Evolutionary conservation across 257 asterid species (phyloP), one percentile per base, ranked within the genome.

Genomic region (Buddleja alternifolia): DNA sequence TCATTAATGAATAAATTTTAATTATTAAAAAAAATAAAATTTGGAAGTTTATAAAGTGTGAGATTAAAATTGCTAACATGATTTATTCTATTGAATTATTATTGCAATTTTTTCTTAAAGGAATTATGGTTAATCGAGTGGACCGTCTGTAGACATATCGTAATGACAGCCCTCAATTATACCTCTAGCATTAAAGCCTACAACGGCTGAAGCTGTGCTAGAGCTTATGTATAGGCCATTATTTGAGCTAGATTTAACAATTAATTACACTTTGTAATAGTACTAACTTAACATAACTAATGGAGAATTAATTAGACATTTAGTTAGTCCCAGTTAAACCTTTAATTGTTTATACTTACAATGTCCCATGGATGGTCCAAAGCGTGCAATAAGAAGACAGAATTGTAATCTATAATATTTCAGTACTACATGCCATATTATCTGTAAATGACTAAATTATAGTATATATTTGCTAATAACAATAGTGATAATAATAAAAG

Each of bases 371-470:
- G 60, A 48, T 69, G 74, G 67, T 16, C 61, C 20, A 37, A 44
- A 48, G 75, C 75, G 63, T 60, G 63, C 75, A 70, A 39, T 32
- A 60, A 47, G 37, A 46, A 11, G 36, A 21, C 41, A 14, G n/a
- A 4, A 9, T 8, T 55, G 37, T 9, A n/a, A 24, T 10, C 56
- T 10, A 59, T n/a, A 58, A 12, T 21, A 69, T 17, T 34, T 58
- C 24, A 10, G 15, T 32, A 34, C 10, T 37, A 37, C 48, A 29
- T 46, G 16, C 16, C 14, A 34, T 58, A 36, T 32, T 59, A 36
- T 14, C 2, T 29, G 34, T 29, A 29, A 15, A 56, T 12, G 29
- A 40, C 21, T 40, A 24, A 59, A 14, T 40, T 36, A 58, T 11
- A 17, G 8, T 21, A 20, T 19, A 24, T 29, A 12, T 29, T 55